Evolutionary conservation across 345 rosid species (phyloP), one percentile per base, ranked within the genome.

Genomic region (Reutealis trisperma): DNA sequence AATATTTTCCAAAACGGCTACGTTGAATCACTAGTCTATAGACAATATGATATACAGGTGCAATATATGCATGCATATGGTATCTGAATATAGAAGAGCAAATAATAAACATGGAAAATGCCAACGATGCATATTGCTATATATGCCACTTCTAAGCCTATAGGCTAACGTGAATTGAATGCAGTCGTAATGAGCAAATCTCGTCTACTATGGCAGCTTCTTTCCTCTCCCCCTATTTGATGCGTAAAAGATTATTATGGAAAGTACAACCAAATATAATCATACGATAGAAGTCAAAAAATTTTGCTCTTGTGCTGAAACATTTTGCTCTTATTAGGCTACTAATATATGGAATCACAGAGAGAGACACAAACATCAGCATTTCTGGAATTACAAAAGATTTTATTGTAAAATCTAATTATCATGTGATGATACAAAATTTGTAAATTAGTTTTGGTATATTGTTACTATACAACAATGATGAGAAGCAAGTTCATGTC

Each of bases 1-100:
- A 70, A 63, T 0, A 30, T 47, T 65, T 80, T 45, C 72, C 72
- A 49, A 64, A 71, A 64, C 75, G 59, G 72, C 67, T 49, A 72
- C 22, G 57, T 66, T 57, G 66, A 72, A 72, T 67, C 69, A 49
- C 69, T 49, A 32, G 22, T 62, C 8, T 5, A 63, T 60, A 63
- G 8, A 63, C 21, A 30, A 63, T 30, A 1, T 3, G 10, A 15
- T 30, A 14, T 27, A 63, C 0, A 63, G 3, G n/a, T 7, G 61
- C 22, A 55, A 55, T 37, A 55, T 34, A 71, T 32, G n/a, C 9
- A 45, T 12, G 45, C 45, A 71, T 30, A 37, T 19, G 44, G 27
- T 30, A 32, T 18, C 42, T 73, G 42, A 61, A 73, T 49, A 61
- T 4, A 25, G 47, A 73, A 44, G 69, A 25, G 45, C 41, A 73